Evolutionary conservation across 805 yeast genomes (phyloP), one percentile per base, ranked within the genome.

Genomic region (Kockiozyma suomiensis): DNA sequence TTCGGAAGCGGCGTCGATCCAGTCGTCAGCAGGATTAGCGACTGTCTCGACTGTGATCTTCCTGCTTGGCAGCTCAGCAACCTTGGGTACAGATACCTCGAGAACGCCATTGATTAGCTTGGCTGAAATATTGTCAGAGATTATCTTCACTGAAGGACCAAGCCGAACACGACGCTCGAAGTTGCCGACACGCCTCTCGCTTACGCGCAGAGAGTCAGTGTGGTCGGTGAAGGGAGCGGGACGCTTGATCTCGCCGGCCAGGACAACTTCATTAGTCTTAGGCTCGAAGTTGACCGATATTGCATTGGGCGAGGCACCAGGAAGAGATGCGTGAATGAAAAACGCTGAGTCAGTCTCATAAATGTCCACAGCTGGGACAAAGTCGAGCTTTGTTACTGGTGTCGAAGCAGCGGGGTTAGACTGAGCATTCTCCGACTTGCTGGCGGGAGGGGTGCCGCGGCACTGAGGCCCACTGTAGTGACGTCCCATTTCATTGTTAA

Each of bases 211-310:
- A 61, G 19, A 56, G 66, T 42, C 68, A 69, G 47, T 65, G 65
- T 19, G n/a, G 13, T n/a, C 69, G 71, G 21, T 62, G 61, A 8
- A 42, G 17, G 66, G 64, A 8, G 28, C 42, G 21, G 60, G 58
- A 12, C 65, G 54, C 37, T 19, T 38, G 40, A 52, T 33, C 54
- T 75, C 80, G 56, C 85, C 85, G 50, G 76, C 71, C 35, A 81
- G 69, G 13, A 73, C 67, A 55, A 81, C 70, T 62, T 78, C 77
- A 55, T 79, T 78, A 21, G 74, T 71, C 42, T 78, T 78, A 60
- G 78, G 74, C 68, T 81, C 76, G 70, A 76, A 81, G 68, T 81
- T 83, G 55, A 81, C 69, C 13, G 65, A 79, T 73, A 21, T 80
- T 13, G 54, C 38, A 28, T n/a, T 28, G 17, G 61, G 46, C 46